Percentiles rank a stretch among this genome's conserved stretches.
These are phyloP conservation scores for Dactylonectria macrodidyma DNA, from an alignment of 2,329 filamentous ascomycete genomes.

Conservation along the genomic window DNA sequence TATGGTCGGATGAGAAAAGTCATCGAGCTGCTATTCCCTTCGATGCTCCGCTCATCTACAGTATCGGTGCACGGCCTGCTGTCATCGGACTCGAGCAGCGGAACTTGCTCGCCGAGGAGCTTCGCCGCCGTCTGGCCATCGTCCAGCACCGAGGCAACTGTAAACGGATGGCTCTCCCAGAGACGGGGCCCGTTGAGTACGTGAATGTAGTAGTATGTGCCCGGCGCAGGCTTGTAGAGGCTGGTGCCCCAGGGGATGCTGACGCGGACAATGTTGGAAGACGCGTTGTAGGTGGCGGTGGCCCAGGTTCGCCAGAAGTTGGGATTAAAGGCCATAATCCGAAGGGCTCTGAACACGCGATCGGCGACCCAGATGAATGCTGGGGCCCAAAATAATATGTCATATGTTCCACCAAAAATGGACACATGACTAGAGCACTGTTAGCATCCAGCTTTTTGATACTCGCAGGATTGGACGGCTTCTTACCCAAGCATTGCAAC, in stretches of 20 bases:
- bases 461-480: accelerated
- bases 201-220: conserved; percentile 63
- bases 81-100: conserved; percentile 47
- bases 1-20: conserved; percentile 63
- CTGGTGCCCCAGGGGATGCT: conserved; percentile 53
- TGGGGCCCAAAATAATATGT: conserved; percentile 65
- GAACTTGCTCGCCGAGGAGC: conserved; percentile 49
- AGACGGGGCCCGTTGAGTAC: conserved; percentile 56
- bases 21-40: conserved; percentile 44
- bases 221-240: conserved; percentile 54
- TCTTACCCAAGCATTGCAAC: conserved; percentile 67
- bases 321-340: conserved; percentile 59
- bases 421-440: conserved; percentile 60
- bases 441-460: accelerated
- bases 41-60: neutral
- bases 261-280: conserved; percentile 60
- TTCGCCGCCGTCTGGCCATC: conserved; percentile 34
- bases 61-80: conserved; percentile 13
- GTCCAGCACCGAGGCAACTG: conserved; percentile 54
- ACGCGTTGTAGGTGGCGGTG: conserved; percentile 52
- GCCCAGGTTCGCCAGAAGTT: conserved; percentile 55
- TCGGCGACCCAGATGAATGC: conserved; percentile 66
- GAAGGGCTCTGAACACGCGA: conserved; percentile 60
- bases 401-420: conserved; percentile 66
- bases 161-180: conserved; percentile 68